These are phyloP conservation scores for Sequoiadendron giganteum DNA, from an alignment of 75 land plant species.

Conservation along the genomic window DNA sequence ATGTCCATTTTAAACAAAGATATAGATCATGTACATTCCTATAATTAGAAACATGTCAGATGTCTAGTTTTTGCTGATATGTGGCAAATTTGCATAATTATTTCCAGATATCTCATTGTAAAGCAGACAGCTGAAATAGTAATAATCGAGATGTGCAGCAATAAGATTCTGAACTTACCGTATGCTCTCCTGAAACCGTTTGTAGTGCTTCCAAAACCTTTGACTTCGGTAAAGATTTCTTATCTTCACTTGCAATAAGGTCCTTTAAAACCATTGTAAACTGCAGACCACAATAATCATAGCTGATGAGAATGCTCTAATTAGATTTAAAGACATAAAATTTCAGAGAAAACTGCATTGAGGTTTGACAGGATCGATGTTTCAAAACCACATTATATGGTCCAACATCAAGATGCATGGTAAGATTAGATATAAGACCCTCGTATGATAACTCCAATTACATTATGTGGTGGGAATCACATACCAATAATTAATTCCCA, in stretches of 20 bases:
- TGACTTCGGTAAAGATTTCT: slow-evolving; percentile 18
- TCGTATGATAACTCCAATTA: background rate
- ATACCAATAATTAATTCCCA: background rate
- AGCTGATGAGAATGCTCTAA: background rate
- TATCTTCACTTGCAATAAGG: slow-evolving; percentile 17
- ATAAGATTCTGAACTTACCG: slow-evolving; percentile 21
- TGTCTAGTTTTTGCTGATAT: too few relatives aligned
- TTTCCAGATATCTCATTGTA: background rate
- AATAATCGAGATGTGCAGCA: slow-evolving; percentile 3
- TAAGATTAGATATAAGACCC: background rate
- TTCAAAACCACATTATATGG: background rate
- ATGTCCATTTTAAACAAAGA: background rate
- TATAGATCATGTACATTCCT: background rate
- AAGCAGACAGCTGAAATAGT: background rate
- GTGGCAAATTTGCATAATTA: background rate
- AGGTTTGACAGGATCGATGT: background rate
- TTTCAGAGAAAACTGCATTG: background rate
- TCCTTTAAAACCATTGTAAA: slow-evolving; percentile 27
- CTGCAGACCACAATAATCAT: slow-evolving; percentile 25
- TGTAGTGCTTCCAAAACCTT: slow-evolving; percentile 17
- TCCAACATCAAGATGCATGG: too few relatives aligned
- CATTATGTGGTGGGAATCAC: background rate
- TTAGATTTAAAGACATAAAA: background rate
- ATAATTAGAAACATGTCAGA: background rate
- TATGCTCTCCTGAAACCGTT: slow-evolving; percentile 18